Evolutionary conservation across 164 flowering plant genomes (phyloP), one percentile per base, ranked within the genome.

Genomic region (Piper longum): DNA sequence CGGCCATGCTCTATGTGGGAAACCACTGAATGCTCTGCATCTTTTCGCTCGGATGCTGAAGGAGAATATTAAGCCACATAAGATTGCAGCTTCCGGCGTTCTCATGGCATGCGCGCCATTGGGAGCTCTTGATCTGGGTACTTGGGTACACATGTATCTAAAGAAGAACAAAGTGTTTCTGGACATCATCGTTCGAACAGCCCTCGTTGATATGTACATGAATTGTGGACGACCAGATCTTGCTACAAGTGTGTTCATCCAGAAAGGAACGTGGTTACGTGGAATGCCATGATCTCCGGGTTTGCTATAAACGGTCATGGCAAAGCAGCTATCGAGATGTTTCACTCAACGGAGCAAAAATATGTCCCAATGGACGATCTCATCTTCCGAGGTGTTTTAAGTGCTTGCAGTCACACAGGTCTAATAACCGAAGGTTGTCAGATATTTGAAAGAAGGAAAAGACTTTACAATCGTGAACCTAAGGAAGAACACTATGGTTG

Each of bases 51-150:
- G 66, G 66, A 81, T 76, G 80, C 70, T 81, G 66, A 3, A 18
- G 26, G 60, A 75, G 61, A 68, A 74, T 11, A 16, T 60, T 44
- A 70, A 62, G 41, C 75, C 77, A n/a, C 78, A 75, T 66, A 75
- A 64, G 54, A 61, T 75, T 11, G 66, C 74, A 1, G 62, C 68
- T 16, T 71, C 71, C 14, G 73, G 74, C 51, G 74, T 66, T 8
- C 57, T 76, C 40, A 63, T 63, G 48, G 77, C 80, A 7, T 77
- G 79, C 57, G 71, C 68, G 16, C 74, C 74, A 16, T 55, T 79
- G 66, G 82, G 80, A 61, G 78, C 80, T 42, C 72, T 74, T 64
- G 77, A 71, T 66, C 75, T 67, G 60, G 82, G 82, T 44, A 72
- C 68, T 59, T 76, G 80, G 82, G 69, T 79, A 45, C 75, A 79